phyloP scores from a whole-genome alignment of 202 grass and related monocot species.

The Bolboschoenoplectus hybrid region DNA sequence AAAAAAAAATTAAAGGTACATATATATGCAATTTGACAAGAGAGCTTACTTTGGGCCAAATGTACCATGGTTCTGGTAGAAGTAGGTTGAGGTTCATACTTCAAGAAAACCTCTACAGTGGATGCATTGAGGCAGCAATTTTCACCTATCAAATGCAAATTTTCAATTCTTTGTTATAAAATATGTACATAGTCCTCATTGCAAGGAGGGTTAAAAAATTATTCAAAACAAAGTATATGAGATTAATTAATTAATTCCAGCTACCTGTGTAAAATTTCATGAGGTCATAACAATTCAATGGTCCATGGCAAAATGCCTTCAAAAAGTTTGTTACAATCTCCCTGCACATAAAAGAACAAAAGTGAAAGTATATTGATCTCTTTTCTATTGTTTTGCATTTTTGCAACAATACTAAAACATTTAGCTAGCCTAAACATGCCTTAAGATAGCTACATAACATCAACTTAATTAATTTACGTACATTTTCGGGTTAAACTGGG shows the following conservation, averaged over 20 bases:
- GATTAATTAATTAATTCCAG: not conserved
- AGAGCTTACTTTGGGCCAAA: constrained; percentile 48
- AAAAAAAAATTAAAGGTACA: too few species aligned
- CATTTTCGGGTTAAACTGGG: constrained; percentile 48
- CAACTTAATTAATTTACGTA: constrained; percentile 17
- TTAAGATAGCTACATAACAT: not conserved
- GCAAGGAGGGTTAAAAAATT: not conserved
- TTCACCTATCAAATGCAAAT: constrained; percentile 32
- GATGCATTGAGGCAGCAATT: constrained; percentile 54
- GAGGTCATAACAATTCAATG: constrained; percentile 45
- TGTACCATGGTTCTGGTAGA: constrained; percentile 50
- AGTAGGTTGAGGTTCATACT: constrained; percentile 53
- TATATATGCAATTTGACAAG: not conserved
- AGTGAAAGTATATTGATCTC: not conserved
- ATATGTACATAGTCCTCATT: not conserved
- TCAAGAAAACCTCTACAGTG: constrained; percentile 40
- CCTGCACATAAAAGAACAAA: constrained; percentile 14
- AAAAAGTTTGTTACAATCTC: constrained; percentile 31
- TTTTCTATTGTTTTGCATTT: not conserved
- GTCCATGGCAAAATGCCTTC: constrained; percentile 33
- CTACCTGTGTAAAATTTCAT: constrained; percentile 47
- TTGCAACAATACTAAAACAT: not conserved
- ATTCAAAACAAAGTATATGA: not conserved
- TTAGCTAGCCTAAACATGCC: not conserved
- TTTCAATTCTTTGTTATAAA: not conserved